phyloP scores from a whole-genome alignment of 2,329 filamentous ascomycete species.

The Ophiocordyceps sinensis region DNA sequence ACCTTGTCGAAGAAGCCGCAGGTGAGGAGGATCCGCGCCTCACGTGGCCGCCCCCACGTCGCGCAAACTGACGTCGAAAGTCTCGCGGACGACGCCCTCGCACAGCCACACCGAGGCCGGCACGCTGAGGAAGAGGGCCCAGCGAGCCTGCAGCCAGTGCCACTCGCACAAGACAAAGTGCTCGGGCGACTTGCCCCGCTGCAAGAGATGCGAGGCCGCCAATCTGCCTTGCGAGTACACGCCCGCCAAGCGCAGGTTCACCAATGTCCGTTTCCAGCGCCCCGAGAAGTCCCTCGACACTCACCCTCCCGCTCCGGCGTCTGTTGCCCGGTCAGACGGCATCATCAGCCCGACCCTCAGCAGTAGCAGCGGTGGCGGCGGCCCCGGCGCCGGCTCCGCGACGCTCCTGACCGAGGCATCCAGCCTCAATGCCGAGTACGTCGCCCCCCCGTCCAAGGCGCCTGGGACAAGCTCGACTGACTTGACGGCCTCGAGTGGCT shows the following conservation, averaged over 20 bases:
- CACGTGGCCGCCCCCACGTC: background rate
- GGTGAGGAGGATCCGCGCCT: conserved; percentile 7
- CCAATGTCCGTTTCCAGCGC: conserved; percentile 14
- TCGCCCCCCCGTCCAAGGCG: background rate
- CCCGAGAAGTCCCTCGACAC: conserved; percentile 3
- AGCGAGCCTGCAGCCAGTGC: conserved; percentile 26
- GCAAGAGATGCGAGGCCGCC: conserved; percentile 20
- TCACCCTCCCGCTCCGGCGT: conserved; percentile 2
- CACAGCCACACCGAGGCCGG: conserved; percentile 27
- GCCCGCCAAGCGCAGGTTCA: conserved; percentile 22
- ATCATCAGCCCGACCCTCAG: conserved; percentile 8
- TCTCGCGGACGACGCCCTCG: conserved; percentile 23
- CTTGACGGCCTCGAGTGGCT: too few relatives aligned
- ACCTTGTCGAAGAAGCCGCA: conserved; percentile 7
- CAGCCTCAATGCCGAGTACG: conserved; percentile 15
- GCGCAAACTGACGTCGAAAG: conserved; percentile 4
- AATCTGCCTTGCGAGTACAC: conserved; percentile 25
- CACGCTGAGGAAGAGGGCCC: conserved; percentile 24
- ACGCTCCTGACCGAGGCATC: conserved; percentile 10
- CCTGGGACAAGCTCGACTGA: background rate
- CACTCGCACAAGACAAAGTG: conserved; percentile 29
- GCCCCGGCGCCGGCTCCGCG: conserved; percentile 6
- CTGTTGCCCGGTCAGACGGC: conserved; percentile 5
- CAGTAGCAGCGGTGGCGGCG: conserved; percentile 2
- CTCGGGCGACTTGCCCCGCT: conserved; percentile 24